Conservation (phyloP, 2,329 filamentous ascomycete genomes). For the Ceratocystis variospora region DNA sequence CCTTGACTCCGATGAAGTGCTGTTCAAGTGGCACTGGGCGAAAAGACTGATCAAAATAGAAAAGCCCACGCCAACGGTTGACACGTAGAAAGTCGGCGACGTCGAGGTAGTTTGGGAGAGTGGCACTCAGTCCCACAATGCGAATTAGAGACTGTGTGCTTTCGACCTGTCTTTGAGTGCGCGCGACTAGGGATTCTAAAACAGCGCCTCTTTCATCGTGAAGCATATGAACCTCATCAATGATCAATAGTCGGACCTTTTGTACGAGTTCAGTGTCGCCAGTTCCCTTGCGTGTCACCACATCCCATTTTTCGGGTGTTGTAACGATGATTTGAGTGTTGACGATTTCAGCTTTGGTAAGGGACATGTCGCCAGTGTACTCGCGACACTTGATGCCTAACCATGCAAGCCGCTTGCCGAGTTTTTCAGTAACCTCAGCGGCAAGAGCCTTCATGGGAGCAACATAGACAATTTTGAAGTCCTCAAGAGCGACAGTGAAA, state of each 20-base stretch:
- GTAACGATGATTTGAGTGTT: conserved; percentile 97
- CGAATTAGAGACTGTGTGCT: conserved; percentile 95
- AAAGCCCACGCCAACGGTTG: conserved; percentile 80
- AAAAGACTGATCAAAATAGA: conserved; percentile 95
- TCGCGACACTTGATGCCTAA: conserved; percentile 84
- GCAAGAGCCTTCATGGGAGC: conserved; percentile 98
- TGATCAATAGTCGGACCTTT: conserved; percentile 89
- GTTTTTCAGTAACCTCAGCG: conserved; percentile 88
- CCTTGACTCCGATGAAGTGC: conserved; percentile 92
- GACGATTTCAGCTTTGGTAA: conserved; percentile 91
- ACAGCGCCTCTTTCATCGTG: conserved; percentile 96
- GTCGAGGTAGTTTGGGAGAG: conserved; percentile 89
- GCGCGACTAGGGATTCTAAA: conserved; percentile 84
- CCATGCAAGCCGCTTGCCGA: conserved; percentile 85
- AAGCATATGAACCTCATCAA: conserved; percentile 98
- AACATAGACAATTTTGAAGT: conserved; percentile 98
- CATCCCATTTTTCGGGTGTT: conserved; percentile 98
- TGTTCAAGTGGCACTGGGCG: conserved; percentile 91
- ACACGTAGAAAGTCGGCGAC: conserved; percentile 95
- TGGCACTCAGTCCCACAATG: conserved; percentile 89
- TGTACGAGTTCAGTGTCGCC: conserved; percentile 96
- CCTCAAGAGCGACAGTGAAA: conserved; percentile 68
- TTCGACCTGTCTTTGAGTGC: conserved; percentile 92
- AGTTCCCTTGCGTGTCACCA: conserved; percentile 91
- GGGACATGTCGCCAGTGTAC: conserved; percentile 95